Base-by-base conservation (phyloP, 2,329 filamentous ascomycete genomes). In the Xylariaceae sp. region DNA sequence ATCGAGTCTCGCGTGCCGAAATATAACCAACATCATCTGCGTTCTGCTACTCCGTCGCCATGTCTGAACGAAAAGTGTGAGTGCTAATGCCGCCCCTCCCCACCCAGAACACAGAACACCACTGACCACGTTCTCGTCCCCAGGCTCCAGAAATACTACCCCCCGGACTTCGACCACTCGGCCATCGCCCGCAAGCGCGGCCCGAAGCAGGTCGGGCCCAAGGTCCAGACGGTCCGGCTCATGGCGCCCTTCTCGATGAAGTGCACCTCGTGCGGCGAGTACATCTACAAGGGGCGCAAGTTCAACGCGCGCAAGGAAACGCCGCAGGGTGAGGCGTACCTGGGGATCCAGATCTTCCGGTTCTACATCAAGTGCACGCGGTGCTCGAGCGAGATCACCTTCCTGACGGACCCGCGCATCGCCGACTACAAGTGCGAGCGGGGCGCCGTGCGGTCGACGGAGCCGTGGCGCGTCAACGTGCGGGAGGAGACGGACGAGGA, bases 291-390 rank as follows among this genome's bases (percentile, higher is more conserved):
- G 55, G 90, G 90, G 0, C 81, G 90, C 46, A 97, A 96, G 59
- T 97, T 97, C 76, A 97, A 97, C 67, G 85, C 89, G 3, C 78
- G 88, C 28, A 98, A 98, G 60, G 89, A 96, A 60, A 95, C 87
- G 0, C 89, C 88, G 0, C 81, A 80, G 0, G 86, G 93, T 16
- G 87, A 96, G 56, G 87, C 85, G 53, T 98, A 98, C 68, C 80
- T 95, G 35, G 79, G 79, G 37, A 94, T 97, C 48, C 80, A 88
- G 36, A 89, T 95, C 49, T 93, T 84, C 67, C 80, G 85, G 22
- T 96, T 97, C 72, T 93, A 90, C 67, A 94, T 91, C 56, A 78
- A 88, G 7, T 54, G 52, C 41, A 54, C 52, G n/a, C 42, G 56
- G 35, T 59, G 56, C 34, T 53, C 48, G 3, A 52, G 51, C 18